Conservation (phyloP, 345 rosid species). For the Bruguiera gymnorhiza region DNA sequence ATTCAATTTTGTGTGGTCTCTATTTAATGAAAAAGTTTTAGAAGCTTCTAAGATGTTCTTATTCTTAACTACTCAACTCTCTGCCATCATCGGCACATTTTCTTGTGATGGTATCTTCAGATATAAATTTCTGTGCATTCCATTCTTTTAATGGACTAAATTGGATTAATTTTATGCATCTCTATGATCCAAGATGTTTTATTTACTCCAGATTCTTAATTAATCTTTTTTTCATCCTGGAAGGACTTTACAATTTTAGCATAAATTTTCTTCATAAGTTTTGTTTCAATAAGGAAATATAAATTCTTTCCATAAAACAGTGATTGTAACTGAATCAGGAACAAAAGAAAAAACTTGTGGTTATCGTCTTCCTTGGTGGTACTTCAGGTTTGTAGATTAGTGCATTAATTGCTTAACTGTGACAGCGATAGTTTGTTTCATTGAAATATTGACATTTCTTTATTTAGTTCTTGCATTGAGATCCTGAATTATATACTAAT, state of each 20-base stretch:
- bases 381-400: slow-evolving; percentile 4
- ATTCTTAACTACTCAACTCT: too few species aligned
- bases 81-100: too few species aligned
- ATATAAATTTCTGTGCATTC: too few species aligned
- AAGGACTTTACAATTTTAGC: neutral
- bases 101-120: too few species aligned
- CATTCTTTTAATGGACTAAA: neutral
- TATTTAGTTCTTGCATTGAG: slow-evolving; percentile 20
- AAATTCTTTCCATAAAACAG: neutral
- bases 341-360: neutral
- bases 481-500: slow-evolving; percentile 56
- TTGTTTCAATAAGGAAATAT: neutral
- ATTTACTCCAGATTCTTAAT: neutral
- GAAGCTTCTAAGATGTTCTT: too few species aligned
- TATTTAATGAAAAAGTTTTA: too few species aligned
- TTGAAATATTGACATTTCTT: slow-evolving; percentile 5
- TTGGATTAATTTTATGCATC: neutral
- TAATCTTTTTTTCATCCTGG: neutral
- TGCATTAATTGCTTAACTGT: slow-evolving; percentile 3
- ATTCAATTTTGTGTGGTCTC: too few species aligned
- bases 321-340: neutral
- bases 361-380: slow-evolving; percentile 3
- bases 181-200: neutral
- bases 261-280: neutral
- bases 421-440: neutral